A percentile compares a stretch with the other conserved stretches of the same genome.
Evolutionary conservation across 2,329 filamentous ascomycete species (phyloP).

Genomic region (Akanthomyces dipterigenus): DNA sequence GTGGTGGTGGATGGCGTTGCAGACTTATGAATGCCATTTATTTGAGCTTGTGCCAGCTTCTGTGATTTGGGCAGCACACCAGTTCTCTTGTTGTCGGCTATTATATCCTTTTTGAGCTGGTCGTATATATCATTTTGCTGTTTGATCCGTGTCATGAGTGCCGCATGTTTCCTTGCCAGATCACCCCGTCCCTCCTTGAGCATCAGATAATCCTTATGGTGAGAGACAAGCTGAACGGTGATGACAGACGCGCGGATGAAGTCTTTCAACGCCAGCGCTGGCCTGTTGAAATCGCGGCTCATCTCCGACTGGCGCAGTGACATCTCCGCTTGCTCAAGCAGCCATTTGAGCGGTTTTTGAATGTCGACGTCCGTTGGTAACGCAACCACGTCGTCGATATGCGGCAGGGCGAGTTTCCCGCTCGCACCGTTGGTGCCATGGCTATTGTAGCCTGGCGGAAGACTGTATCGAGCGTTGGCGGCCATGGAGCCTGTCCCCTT

Average conservation of each 20-base stretch:
- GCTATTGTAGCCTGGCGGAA: conserved; percentile 20
- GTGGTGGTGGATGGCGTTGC: conserved; percentile 3
- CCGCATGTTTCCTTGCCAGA: conserved; percentile 40
- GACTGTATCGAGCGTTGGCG: conserved; percentile 23
- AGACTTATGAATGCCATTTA: conserved; percentile 13
- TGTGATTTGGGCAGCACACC: conserved; percentile 43
- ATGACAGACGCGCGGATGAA: conserved; percentile 80
- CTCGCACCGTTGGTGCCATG: conserved; percentile 10
- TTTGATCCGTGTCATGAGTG: conserved; percentile 44
- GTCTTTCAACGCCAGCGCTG: conserved; percentile 72
- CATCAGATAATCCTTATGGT: conserved; percentile 65
- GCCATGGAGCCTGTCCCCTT: conserved; percentile 25
- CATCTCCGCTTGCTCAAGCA: conserved; percentile 46
- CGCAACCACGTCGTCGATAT: conserved; percentile 47
- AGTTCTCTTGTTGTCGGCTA: conserved; percentile 55
- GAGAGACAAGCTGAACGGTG: conserved; percentile 66
- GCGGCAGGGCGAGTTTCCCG: conserved; percentile 34
- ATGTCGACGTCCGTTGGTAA: conserved; percentile 40
- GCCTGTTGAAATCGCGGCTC: conserved; percentile 55
- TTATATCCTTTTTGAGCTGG: conserved; percentile 52
- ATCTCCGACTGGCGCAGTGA: conserved; percentile 55
- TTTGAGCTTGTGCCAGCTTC: neutral
- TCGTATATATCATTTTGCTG: conserved; percentile 45
- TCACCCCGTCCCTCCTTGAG: conserved; percentile 50
- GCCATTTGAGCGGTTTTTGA: conserved; percentile 44